Base-by-base conservation (phyloP, 1,284 basidiomycete species). In the Cutaneotrichosporon curvatum region DNA sequence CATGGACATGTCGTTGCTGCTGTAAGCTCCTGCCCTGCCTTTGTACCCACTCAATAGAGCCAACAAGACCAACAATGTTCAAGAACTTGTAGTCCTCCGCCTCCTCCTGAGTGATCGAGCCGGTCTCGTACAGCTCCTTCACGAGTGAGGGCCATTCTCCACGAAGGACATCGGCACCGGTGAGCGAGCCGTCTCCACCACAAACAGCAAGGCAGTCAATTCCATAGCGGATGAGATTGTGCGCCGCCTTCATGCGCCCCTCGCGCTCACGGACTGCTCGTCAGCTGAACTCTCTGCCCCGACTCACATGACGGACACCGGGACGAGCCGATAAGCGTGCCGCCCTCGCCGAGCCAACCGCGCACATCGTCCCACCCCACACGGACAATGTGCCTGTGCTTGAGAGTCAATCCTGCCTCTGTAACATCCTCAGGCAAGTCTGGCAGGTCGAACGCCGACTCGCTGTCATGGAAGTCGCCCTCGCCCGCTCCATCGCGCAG, bases 291-390 rank as follows among this genome's bases (percentile, higher is more conserved):
- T 28, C 20, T 1, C 2, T 4, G 12, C 7, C 25, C 8, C 25
- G 8, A 66, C 71, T 59, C 38, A 73, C 71, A 98, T 4, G 84
- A 76, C 41, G 80, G 80, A 14, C 87, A 96, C 21, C 95, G 83
- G 7, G 92, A 94, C 7, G 90, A 95, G 12, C 95, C 94, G 62
- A 96, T 96, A 41, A 98, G 77, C 0, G 94, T 98, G 40, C 94
- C 95, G 48, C 95, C 95, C 82, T 92, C 81, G 36, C 84, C 81
- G 63, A 94, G 84, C 89, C 92, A 98, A 5, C 89, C 88, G 28
- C 89, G 78, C 20, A 97, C 94, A 72, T 98, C 95, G 65, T 98
- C 95, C 87, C 94, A 98, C 4, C 94, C 95, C 3, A 96, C 92
- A 51, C 89, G 79, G 37, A 98, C 85, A 63, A 98, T 97, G 73